These are phyloP conservation scores for Aureobasidium sp. DNA, from an alignment of 2,329 filamentous ascomycete species.

Conservation along the genomic window DNA sequence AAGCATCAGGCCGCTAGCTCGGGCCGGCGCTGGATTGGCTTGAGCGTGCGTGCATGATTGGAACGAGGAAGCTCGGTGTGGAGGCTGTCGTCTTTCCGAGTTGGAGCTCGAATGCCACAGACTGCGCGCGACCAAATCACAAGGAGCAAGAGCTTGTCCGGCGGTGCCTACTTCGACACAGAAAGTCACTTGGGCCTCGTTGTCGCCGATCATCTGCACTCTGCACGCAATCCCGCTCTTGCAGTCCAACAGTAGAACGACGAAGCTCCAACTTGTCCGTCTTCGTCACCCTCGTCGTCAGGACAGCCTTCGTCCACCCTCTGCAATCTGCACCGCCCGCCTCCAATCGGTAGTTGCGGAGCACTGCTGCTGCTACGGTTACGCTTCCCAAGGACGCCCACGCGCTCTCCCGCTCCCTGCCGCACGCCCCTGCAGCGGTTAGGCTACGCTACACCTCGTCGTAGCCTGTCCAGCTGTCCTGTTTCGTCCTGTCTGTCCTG, in stretches of 20 bases:
- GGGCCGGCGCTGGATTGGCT: constrained; percentile 9
- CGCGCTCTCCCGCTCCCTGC: constrained; percentile 16
- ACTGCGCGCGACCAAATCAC: constrained; percentile 14
- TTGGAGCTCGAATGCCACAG: constrained; percentile 1
- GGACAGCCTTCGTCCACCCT: constrained; percentile 6
- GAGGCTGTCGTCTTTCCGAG: not conserved
- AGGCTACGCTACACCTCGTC: not conserved
- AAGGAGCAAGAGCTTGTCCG: constrained; percentile 9
- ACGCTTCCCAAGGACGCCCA: constrained; percentile 7
- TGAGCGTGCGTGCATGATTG: constrained; percentile 13
- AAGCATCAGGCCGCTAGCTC: constrained; percentile 7
- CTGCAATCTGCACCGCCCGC: not conserved
- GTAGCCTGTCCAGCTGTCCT: constrained; percentile 7
- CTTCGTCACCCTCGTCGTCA: constrained; percentile 1
- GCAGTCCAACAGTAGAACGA: not conserved
- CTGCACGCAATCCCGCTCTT: constrained; percentile 32
- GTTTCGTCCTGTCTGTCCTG: constrained; percentile 1
- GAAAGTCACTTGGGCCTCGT: constrained; percentile 8
- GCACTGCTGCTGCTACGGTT: not conserved
- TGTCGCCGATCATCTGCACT: constrained; percentile 45
- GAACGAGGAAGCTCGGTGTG: not conserved
- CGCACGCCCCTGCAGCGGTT: constrained; percentile 14
- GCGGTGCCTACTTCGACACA: constrained; percentile 14
- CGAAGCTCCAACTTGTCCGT: not conserved
- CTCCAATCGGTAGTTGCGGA: constrained; percentile 18